Percentiles rank a stretch among this genome's conserved stretches.
Conservation (phyloP, 169 alveolate genomes). For the Plasmodium gonderi region DNA sequence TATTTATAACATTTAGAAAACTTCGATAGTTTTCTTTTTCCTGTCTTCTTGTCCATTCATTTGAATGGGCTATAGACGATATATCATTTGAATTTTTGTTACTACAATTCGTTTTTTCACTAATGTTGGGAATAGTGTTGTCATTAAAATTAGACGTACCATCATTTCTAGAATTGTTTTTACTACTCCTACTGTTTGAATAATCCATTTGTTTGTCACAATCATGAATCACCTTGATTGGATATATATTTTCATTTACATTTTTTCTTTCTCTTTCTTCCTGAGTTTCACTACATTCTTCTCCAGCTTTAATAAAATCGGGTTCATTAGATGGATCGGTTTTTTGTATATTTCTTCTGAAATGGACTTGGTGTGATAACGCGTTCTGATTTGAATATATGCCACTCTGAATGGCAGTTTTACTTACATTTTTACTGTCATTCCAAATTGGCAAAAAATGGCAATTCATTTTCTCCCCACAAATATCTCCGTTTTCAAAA, state of each 20-base stretch:
- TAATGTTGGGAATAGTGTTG: neutral
- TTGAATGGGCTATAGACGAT: neutral
- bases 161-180: neutral
- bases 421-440: no score
- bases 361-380: no score
- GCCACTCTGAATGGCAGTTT: no score
- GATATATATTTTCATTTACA: neutral
- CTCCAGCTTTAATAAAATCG: neutral
- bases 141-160: neutral
- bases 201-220: neutral
- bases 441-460: no score
- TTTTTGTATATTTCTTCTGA: no score
- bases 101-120: neutral
- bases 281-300: no score
- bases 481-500: neutral
- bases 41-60: neutral
- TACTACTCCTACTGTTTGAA: neutral
- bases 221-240: neutral
- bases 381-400: neutral
- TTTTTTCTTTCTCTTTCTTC: no score
- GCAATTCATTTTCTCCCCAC: neutral
- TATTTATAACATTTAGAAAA: slow-evolving; percentile 50
- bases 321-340: neutral
- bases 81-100: neutral
- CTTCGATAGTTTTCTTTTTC: slow-evolving; percentile 39